phyloP scores from a whole-genome alignment of 352 stramenopile species.

The Phytophthora rubi region DNA sequence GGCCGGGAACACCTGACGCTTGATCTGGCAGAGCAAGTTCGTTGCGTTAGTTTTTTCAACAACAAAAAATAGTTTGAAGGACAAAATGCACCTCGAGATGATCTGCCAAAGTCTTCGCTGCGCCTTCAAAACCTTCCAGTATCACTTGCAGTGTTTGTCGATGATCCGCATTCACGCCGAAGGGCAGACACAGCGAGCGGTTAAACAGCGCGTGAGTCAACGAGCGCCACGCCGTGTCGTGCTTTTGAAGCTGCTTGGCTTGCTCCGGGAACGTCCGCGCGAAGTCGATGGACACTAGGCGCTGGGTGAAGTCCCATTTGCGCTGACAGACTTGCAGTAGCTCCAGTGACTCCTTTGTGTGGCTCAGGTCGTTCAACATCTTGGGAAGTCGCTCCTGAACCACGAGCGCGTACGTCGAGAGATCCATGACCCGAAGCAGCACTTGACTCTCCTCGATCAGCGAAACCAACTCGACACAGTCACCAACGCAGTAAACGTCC shows the following conservation, averaged over 20 bases:
- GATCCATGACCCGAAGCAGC: conserved; percentile 73
- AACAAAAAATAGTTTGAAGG: neutral
- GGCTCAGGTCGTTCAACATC: conserved; percentile 52
- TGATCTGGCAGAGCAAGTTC: conserved; percentile 33
- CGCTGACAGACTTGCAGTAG: conserved; percentile 63
- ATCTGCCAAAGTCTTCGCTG: conserved; percentile 54
- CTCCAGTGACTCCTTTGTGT: conserved; percentile 60
- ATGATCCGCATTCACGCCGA: conserved; percentile 57
- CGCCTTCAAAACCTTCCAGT: conserved; percentile 61
- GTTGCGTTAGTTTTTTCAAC: neutral
- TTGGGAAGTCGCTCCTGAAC: conserved; percentile 56
- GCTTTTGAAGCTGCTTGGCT: conserved; percentile 55
- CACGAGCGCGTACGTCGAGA: conserved; percentile 67
- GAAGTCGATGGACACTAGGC: conserved; percentile 68
- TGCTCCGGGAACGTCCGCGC: conserved; percentile 64
- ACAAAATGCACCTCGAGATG: conserved; percentile 52
- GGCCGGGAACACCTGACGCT: conserved; percentile 61
- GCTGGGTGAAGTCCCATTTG: conserved; percentile 75
- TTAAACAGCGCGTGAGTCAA: conserved; percentile 59
- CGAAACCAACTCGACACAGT: conserved; percentile 59
- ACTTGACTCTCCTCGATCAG: conserved; percentile 80
- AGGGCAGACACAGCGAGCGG: conserved; percentile 58
- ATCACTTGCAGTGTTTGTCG: conserved; percentile 47
- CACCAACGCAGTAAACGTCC: conserved; percentile 57
- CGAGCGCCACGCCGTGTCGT: conserved; percentile 58